Evolutionary conservation across 495 filamentous ascomycete genomes (phyloP).

Genomic region (Annulohypoxylon moriforme): DNA sequence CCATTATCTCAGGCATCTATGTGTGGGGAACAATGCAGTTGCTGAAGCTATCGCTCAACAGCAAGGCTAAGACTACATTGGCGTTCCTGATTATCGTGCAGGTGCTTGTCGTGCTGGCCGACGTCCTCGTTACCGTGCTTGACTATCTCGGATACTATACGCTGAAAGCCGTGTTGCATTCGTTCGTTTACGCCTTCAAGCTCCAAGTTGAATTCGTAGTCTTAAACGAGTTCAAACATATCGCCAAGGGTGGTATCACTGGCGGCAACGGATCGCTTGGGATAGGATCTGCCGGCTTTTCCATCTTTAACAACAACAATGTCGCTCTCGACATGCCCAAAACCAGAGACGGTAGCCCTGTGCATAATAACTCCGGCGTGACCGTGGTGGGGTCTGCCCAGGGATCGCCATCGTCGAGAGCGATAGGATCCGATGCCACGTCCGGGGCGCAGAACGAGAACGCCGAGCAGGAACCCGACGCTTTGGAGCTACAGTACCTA

Average conservation of each 20-base stretch:
- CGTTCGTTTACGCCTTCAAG: conserved; percentile 72
- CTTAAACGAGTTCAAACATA: conserved; percentile 55
- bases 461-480: conserved; percentile 12
- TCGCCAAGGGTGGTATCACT: conserved; percentile 45
- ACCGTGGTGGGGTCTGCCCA: conserved; percentile 15
- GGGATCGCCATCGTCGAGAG: conserved; percentile 15
- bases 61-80: conserved; percentile 44
- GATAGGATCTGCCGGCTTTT: not conserved
- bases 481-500: conserved; percentile 27
- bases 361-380: conserved; percentile 25
- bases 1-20: conserved; percentile 69
- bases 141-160: conserved; percentile 68
- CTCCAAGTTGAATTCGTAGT: conserved; percentile 74
- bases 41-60: conserved; percentile 60
- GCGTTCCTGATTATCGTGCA: conserved; percentile 70
- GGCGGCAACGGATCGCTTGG: conserved; percentile 21
- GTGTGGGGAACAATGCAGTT: conserved; percentile 66
- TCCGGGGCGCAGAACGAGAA: not conserved
- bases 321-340: conserved; percentile 19
- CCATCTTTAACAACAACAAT: conserved; percentile 1
- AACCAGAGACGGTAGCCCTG: not conserved
- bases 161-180: conserved; percentile 70
- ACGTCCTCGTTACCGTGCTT: conserved; percentile 66
- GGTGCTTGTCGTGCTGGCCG: conserved; percentile 54
- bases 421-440: not conserved